Evolutionary conservation across 768 basidiomycete species (phyloP).

Genomic region (Suillus brevipes): DNA sequence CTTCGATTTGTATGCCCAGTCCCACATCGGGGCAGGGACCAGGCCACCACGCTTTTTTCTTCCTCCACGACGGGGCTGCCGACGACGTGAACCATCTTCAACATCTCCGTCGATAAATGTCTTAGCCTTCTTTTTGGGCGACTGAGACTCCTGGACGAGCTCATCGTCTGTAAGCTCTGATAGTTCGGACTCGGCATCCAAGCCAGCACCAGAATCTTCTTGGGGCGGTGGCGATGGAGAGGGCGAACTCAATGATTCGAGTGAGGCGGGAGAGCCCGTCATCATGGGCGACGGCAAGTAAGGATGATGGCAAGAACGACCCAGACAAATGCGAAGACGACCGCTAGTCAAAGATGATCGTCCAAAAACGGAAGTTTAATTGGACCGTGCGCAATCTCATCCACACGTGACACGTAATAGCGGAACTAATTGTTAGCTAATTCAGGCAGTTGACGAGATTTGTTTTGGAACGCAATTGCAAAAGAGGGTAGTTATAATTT

Average conservation of each 20-base stretch:
- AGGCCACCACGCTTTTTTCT: conserved; percentile 63
- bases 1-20: conserved; percentile 64
- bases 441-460: background rate
- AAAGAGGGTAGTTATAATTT: background rate
- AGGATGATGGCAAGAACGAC: background rate
- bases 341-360: conserved; percentile 8
- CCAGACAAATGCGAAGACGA: conserved; percentile 2
- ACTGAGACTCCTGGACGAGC: conserved; percentile 48
- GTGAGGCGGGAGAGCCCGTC: conserved; percentile 62
- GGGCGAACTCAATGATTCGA: conserved; percentile 68
- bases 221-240: conserved; percentile 37
- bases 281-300: conserved; percentile 33
- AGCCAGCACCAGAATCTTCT: conserved; percentile 37
- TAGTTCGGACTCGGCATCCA: conserved; percentile 73
- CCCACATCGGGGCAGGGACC: conserved; percentile 84
- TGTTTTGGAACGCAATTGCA: background rate
- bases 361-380: conserved; percentile 5
- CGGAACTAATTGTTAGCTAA: background rate
- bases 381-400: conserved; percentile 10
- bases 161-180: conserved; percentile 86
- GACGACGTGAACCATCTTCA: conserved; percentile 12
- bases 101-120: conserved; percentile 4
- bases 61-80: conserved; percentile 25
- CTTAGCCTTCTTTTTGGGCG: conserved; percentile 15
- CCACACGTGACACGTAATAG: background rate